Evolutionary conservation across 306 rosid genomes (phyloP), one percentile per base, ranked within the genome.

Genomic region (Pterocarpus macrocarpus): DNA sequence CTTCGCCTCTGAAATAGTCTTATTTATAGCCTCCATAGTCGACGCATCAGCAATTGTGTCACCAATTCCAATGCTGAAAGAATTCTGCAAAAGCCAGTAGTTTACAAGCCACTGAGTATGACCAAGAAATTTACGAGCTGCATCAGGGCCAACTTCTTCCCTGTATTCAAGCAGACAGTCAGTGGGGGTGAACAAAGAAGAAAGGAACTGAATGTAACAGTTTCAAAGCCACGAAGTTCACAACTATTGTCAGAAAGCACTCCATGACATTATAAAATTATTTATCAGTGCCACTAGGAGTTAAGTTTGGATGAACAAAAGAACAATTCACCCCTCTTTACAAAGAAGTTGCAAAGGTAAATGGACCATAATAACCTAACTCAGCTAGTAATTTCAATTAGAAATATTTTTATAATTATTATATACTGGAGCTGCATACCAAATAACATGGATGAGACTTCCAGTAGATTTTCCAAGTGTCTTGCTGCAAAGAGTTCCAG

Each of bases 71-170:
- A 95, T 95, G 88, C 98, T 95, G 82, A 95, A 95, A 74, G 89
- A 98, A 79, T 95, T 85, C 86, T 95, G 99, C 85, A 95, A 84
- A 86, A 95, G 93, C 99, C 99, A 95, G 76, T 95, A 95, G 78
- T 95, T 95, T 55, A 95, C 99, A 58, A 95, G 99, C 99, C 99
- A 95, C 83, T 95, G 99, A 73, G 97, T 92, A 76, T 95, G 98
- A 71, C 99, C 99, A 69, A 95, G 94, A 83, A 95, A 93, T 80
- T 95, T 95, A 55, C 99, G 96, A 65, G 99, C 99, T 5, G 99
- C 98, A 87, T 95, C 99, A 16, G 99, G 99, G 72, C 99, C 99
- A 79, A 93, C 99, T 85, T 91, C 99, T 86, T 95, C 99, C 99
- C 99, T 95, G 89, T 47, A 77, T 67, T 64, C 75, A 84, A 53